Evolutionary conservation across 2,329 filamentous ascomycete species (phyloP).

Genomic region (Penicillium corylophilum): DNA sequence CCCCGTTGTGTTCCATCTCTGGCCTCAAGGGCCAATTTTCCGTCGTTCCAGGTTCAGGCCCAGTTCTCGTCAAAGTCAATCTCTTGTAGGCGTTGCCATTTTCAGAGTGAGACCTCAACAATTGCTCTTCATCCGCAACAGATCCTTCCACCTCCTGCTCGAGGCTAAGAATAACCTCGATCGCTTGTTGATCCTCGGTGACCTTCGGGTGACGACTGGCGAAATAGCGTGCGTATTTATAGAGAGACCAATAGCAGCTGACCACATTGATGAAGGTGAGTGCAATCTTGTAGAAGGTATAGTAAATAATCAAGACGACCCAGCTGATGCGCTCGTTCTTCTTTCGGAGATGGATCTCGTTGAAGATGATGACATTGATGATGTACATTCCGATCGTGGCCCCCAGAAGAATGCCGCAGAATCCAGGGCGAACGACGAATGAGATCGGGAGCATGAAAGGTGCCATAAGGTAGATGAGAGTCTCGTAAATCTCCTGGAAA

Average conservation of each 20-base stretch:
- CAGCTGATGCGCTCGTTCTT: constrained; percentile 47
- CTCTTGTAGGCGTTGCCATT: constrained; percentile 6
- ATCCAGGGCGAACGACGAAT: constrained; percentile 43
- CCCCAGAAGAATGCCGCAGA: constrained; percentile 40
- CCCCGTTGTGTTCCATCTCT: background rate
- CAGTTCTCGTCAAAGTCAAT: constrained; percentile 17
- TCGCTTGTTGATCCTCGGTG: constrained; percentile 48
- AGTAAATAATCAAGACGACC: constrained; percentile 42
- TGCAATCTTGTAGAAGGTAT: constrained; percentile 47
- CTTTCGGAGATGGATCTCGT: constrained; percentile 48
- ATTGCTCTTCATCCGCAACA: background rate
- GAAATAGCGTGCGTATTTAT: constrained; percentile 49
- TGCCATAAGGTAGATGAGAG: constrained; percentile 47
- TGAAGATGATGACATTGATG: constrained; percentile 48
- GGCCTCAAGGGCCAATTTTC: background rate
- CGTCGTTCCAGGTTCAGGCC: constrained; percentile 3
- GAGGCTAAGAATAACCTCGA: constrained; percentile 30
- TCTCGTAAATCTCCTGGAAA: constrained; percentile 51
- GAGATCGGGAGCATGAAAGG: constrained; percentile 50
- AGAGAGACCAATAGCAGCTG: constrained; percentile 43
- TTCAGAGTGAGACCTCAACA: background rate
- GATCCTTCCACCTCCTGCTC: constrained; percentile 13
- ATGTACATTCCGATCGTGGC: constrained; percentile 44
- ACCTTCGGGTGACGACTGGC: constrained; percentile 50
- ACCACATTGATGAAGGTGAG: constrained; percentile 48